Evolutionary conservation across 352 stramenopile genomes (phyloP), one percentile per base, ranked within the genome.

Genomic region (Thalassiosira livingstoniorum): DNA sequence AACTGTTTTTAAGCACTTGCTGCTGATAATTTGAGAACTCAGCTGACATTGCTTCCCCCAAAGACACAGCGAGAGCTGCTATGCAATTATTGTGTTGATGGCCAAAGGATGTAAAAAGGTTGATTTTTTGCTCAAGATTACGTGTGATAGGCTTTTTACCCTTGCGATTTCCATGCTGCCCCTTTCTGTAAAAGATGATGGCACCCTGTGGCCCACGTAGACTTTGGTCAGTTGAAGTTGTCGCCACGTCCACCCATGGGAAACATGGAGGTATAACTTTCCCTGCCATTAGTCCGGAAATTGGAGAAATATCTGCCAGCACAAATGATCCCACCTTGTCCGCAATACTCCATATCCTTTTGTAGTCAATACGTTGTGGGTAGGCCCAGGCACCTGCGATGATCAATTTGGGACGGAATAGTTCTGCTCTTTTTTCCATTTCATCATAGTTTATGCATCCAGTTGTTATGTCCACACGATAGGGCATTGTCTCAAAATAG

Each of bases 161-260:
- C 90, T 99, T 99, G 76, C 98, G 97, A 0, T 95, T 92, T 64
- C 92, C 94, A 45, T 85, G 88, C 62, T 91, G 84, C 55, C 91
- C 97, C 90, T 99, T 99, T 70, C 97, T 93, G 92, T 98, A 99
- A 87, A 99, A 99, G 90, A 99, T 99, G 97, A 99, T 99, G 55
- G 97, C 98, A 55, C 97, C 98, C 77, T 98, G 96, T 11, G 98
- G 98, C 37, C 98, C 98, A 77, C 98, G 95, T 29, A 99, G 94
- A 74, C 96, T 99, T 92, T 99, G 99, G 94, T 99, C 98, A 51
- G 97, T 99, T 42, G 98, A 99, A 15, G 98, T 99, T 39, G 97
- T 99, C 35, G 99, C 98, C 58, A 99, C 97, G 87, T 99, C 98
- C 0, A 96, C 96, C 84, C 97, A 98, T 58, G 98, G 95, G 78